These are phyloP conservation scores for Fusarium liriodendri DNA, from an alignment of 2,329 filamentous ascomycete genomes.

Conservation along the genomic window DNA sequence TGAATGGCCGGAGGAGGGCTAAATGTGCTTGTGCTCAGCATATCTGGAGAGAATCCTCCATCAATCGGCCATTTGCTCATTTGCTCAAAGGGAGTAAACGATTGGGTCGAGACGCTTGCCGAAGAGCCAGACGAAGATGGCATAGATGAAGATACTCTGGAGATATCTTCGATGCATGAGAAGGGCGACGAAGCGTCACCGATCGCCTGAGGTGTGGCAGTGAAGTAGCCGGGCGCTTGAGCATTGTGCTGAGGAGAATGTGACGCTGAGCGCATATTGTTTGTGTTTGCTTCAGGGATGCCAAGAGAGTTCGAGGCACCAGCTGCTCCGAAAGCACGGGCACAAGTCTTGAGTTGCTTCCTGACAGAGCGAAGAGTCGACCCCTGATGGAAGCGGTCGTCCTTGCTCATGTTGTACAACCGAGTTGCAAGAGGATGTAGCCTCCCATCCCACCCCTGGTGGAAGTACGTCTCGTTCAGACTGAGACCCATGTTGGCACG, in stretches of 20 bases:
- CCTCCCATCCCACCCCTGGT: constrained; percentile 37
- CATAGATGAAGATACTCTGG: constrained; percentile 38
- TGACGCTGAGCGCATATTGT: constrained; percentile 31
- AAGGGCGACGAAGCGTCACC: constrained; percentile 23
- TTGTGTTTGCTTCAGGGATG: constrained; percentile 28
- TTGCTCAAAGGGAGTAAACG: constrained; percentile 41
- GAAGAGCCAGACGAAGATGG: constrained; percentile 39
- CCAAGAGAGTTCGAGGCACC: constrained; percentile 33
- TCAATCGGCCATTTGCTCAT: constrained; percentile 41
- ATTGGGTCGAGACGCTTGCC: constrained; percentile 30
- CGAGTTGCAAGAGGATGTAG: constrained; percentile 40
- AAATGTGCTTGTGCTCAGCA: constrained; percentile 35
- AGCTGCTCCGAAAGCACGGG: constrained; percentile 34
- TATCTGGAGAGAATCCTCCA: constrained; percentile 37
- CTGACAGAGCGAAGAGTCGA: constrained; percentile 37
- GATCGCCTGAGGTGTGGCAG: constrained; percentile 9
- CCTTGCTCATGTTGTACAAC: constrained; percentile 44
- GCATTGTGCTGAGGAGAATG: constrained; percentile 36
- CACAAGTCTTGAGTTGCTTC: constrained; percentile 46
- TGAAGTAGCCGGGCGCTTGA: constrained; percentile 12
- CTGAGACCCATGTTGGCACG: constrained; percentile 30
- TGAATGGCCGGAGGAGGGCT: constrained; percentile 25
- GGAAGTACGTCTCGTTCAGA: constrained; percentile 34
- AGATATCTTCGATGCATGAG: constrained; percentile 28
- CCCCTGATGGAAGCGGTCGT: constrained; percentile 44